Evolutionary conservation across 2,329 filamentous ascomycete species (phyloP).

Genomic region (Penicillium verrucosum): DNA sequence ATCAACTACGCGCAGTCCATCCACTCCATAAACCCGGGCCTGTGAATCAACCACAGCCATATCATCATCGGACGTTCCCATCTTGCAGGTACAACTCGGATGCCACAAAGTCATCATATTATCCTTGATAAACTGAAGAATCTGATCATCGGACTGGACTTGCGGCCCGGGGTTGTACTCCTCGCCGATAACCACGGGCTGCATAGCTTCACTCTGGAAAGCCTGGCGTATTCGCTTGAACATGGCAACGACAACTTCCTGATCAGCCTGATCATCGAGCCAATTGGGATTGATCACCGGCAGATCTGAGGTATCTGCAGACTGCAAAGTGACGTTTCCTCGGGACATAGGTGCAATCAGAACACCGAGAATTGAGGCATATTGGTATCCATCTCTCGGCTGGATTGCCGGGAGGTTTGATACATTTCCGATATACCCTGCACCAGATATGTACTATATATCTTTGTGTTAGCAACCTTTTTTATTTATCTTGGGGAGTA

Average conservation of each 20-base stretch:
- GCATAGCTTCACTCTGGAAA: conserved; percentile 29
- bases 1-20: conserved; percentile 35
- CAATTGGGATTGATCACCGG: conserved; percentile 50
- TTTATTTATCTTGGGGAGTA: neutral
- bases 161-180: conserved; percentile 39
- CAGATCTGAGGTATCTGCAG: conserved; percentile 24
- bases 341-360: conserved; percentile 39
- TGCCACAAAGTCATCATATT: conserved; percentile 32
- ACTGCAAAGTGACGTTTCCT: conserved; percentile 44
- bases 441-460: conserved; percentile 25
- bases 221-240: conserved; percentile 45
- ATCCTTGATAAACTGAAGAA: conserved; percentile 36
- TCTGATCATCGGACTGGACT: conserved; percentile 42
- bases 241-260: conserved; percentile 43
- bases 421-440: conserved; percentile 26
- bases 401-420: conserved; percentile 18
- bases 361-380: conserved; percentile 25
- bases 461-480: neutral
- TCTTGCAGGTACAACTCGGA: conserved; percentile 31
- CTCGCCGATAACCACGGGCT: conserved; percentile 32
- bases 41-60: conserved; percentile 34
- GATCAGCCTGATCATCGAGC: conserved; percentile 42
- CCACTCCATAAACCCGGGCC: conserved; percentile 30
- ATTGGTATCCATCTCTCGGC: conserved; percentile 24
- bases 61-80: conserved; percentile 25